These are phyloP conservation scores for Dendrobium chrysotoxum DNA, from an alignment of 106 monocot species.

Conservation along the genomic window DNA sequence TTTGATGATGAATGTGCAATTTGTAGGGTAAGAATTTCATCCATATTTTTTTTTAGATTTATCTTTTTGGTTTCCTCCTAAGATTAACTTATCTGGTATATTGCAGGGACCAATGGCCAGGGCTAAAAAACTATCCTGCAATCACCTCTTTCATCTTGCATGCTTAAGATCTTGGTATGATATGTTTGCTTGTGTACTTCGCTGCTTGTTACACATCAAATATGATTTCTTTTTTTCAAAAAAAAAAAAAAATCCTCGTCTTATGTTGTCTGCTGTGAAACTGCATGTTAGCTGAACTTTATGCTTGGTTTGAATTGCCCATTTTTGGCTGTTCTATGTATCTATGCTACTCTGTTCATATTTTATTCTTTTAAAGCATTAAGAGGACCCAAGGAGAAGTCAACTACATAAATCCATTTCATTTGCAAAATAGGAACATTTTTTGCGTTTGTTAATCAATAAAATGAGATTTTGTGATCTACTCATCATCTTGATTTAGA, in stretches of 20 bases:
- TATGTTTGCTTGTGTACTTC: background rate
- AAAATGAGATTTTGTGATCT: background rate
- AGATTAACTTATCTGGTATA: conserved; percentile 10
- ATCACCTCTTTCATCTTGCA: conserved; percentile 91
- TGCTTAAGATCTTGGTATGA: conserved; percentile 96
- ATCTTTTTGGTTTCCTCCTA: background rate
- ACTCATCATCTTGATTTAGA: background rate
- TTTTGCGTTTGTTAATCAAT: background rate
- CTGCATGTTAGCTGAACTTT: background rate
- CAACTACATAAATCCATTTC: background rate
- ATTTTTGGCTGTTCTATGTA: background rate
- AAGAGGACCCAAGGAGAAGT: background rate
- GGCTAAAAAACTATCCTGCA: conserved; percentile 89
- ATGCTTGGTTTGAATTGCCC: background rate
- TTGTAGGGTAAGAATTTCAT: conserved; percentile 59
- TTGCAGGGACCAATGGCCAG: conserved; percentile 88
- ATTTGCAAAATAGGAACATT: background rate
- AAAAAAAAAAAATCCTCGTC: background rate
- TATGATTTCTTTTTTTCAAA: background rate
- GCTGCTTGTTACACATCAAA: conserved; percentile 4
- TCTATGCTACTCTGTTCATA: background rate
- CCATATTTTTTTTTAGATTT: background rate
- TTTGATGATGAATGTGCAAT: conserved; percentile 98
- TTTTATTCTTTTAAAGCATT: background rate
- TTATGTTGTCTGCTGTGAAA: background rate